Conservation (phyloP, 441 rosid genomes). For the Pelargonium myrrhifolium region DNA sequence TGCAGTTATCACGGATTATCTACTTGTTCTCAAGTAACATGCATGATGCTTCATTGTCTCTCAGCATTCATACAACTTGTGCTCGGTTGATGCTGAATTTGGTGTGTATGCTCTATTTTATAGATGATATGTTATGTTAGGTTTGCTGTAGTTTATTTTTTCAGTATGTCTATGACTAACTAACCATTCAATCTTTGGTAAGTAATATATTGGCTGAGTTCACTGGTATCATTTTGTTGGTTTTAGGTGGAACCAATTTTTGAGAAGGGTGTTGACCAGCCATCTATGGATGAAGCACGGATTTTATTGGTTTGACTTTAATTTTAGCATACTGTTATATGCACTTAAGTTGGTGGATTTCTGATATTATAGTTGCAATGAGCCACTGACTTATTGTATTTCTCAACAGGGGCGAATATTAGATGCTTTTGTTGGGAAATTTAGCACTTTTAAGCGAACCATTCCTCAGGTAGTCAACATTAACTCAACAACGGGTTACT, state of each 20-base stretch:
- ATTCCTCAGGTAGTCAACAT: slow-evolving; percentile 81
- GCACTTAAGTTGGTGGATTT: slow-evolving; percentile 12
- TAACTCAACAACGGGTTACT: background rate
- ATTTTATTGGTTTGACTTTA: slow-evolving; percentile 57
- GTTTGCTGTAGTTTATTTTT: background rate
- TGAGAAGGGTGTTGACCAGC: slow-evolving; percentile 89
- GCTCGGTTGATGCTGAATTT: slow-evolving; percentile 97
- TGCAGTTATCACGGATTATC: slow-evolving; percentile 92
- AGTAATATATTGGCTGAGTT: slow-evolving; percentile 6
- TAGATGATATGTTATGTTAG: background rate
- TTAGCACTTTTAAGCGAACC: slow-evolving; percentile 87
- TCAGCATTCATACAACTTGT: slow-evolving; percentile 90
- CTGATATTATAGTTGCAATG: slow-evolving; percentile 7
- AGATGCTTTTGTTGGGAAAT: slow-evolving; percentile 99
- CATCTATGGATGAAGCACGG: slow-evolving; percentile 92
- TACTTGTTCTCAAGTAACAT: slow-evolving; percentile 93
- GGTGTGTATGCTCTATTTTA: slow-evolving; percentile 37
- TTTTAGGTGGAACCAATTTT: slow-evolving; percentile 93
- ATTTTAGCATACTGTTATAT: slow-evolving; percentile 7
- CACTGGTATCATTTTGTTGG: slow-evolving; percentile 18
- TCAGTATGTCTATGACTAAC: slow-evolving; percentile 11
- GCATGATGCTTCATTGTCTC: slow-evolving; percentile 94
- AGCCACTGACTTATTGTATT: slow-evolving; percentile 12
- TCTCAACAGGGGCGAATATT: slow-evolving; percentile 71
- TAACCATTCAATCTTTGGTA: slow-evolving; percentile 19